Evolutionary conservation across 768 basidiomycete genomes (phyloP).

Genomic region (Pholiota microspora): DNA sequence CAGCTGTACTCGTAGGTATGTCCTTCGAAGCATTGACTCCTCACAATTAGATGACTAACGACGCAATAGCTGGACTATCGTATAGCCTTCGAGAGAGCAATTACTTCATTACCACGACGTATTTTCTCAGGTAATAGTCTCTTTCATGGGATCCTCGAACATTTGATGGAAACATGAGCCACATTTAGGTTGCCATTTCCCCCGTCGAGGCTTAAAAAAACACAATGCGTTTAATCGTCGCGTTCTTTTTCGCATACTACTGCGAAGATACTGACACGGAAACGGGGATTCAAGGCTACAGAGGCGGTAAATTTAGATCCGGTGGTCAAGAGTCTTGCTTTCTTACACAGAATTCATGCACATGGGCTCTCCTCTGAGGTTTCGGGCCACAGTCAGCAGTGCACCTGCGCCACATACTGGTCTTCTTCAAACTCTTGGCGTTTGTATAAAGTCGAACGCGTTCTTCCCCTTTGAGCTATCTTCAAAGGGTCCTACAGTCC

Average conservation of each 20-base stretch:
- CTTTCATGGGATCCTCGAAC: conserved; percentile 3
- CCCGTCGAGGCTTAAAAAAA: not conserved
- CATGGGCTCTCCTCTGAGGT: not conserved
- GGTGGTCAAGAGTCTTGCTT: not conserved
- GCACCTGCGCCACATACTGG: not conserved
- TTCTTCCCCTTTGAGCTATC: not conserved
- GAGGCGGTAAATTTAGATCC: not conserved
- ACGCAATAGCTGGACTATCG: not conserved
- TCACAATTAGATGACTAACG: not conserved
- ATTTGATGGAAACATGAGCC: not conserved
- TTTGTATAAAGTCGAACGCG: conserved; percentile 1
- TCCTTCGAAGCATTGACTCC: not conserved
- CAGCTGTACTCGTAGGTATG: not conserved
- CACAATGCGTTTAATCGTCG: not conserved
- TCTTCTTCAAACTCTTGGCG: not conserved
- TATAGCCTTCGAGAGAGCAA: not conserved
- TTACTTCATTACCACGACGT: not conserved
- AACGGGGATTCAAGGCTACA: not conserved
- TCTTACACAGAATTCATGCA: not conserved
- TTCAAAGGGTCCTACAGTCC: not conserved
- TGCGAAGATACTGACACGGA: not conserved
- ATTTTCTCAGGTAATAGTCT: conserved; percentile 2
- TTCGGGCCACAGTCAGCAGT: not conserved
- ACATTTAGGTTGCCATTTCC: not conserved
- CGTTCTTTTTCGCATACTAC: conserved; percentile 7